phyloP scores from a whole-genome alignment of 2,329 filamentous ascomycete species.

The Monosporascus sp. region DNA sequence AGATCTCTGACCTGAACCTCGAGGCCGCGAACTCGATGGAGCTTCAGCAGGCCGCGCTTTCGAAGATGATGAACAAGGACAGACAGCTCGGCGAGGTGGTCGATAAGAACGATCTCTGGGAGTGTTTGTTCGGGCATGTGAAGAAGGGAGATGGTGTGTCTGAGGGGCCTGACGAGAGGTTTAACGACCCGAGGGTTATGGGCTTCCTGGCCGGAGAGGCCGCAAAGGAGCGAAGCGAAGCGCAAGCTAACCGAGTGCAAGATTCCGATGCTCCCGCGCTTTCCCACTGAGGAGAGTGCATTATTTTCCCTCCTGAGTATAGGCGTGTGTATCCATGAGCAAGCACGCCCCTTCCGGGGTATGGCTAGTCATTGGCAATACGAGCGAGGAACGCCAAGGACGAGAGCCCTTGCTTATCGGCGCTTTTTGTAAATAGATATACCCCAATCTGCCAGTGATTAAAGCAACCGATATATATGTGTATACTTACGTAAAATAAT shows the following conservation, averaged over 20 bases:
- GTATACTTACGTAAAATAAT: too few species aligned
- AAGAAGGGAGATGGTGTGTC: constrained; percentile 20
- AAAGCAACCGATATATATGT: too few species aligned
- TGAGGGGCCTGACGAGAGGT: constrained; percentile 17
- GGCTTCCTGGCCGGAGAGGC: constrained; percentile 42
- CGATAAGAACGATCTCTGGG: constrained; percentile 74
- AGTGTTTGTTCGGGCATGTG: constrained; percentile 72
- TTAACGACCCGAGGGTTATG: constrained; percentile 31
- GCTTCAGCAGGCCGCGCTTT: constrained; percentile 66
- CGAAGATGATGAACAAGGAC: constrained; percentile 65
- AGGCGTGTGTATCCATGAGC: too few species aligned
- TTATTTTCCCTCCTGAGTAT: too few species aligned
- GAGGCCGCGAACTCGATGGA: constrained; percentile 84
- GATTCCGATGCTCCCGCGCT: too few species aligned
- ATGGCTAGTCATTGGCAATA: too few species aligned
- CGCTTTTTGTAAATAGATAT: too few species aligned
- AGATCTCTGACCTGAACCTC: constrained; percentile 56
- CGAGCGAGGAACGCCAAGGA: too few species aligned
- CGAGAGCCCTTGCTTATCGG: too few species aligned
- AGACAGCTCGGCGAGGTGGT: constrained; percentile 75
- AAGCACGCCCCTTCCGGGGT: too few species aligned
- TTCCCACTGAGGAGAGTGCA: too few species aligned
- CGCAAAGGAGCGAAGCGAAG: constrained; percentile 30
- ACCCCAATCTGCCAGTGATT: too few species aligned
- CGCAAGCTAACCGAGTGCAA: not conserved